phyloP scores from a whole-genome alignment of 169 alveolate genomes.

The Plasmodium vinckei region DNA sequence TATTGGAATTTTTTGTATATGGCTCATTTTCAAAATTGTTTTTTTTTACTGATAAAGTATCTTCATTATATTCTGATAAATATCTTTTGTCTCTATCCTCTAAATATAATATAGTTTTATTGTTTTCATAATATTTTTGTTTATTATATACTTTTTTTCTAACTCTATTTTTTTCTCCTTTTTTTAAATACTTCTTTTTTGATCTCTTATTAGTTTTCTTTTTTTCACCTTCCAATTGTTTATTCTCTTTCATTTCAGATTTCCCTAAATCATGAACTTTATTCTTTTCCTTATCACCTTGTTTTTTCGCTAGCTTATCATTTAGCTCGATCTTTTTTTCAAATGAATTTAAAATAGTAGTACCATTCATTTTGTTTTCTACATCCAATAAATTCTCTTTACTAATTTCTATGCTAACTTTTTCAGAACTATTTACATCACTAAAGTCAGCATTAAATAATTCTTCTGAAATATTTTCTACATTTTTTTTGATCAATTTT shows the following conservation, averaged over 20 bases:
- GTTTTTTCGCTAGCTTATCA: neutral
- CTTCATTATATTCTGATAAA: neutral
- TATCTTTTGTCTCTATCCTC: constrained; percentile 3
- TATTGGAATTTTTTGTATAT: constrained; percentile 8
- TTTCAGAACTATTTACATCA: neutral
- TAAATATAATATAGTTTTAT: constrained; percentile 7
- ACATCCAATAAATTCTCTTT: neutral
- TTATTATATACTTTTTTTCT: neutral
- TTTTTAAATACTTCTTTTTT: neutral
- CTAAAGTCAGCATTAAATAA: no score
- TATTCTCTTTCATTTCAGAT: neutral
- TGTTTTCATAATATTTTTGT: constrained; percentile 24
- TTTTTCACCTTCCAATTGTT: neutral
- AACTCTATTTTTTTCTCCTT: constrained; percentile 20
- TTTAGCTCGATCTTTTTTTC: neutral
- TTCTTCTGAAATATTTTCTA: neutral
- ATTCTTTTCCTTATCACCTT: neutral
- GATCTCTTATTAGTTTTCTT: neutral
- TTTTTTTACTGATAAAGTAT: neutral
- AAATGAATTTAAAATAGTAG: no score
- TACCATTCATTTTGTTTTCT: no score
- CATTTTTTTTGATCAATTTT: neutral
- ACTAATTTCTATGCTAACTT: neutral
- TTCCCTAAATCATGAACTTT: neutral
- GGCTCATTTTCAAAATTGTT: neutral